phyloP scores from a whole-genome alignment of 257 asterid genomes.

The Cynanchum wilfordii region DNA sequence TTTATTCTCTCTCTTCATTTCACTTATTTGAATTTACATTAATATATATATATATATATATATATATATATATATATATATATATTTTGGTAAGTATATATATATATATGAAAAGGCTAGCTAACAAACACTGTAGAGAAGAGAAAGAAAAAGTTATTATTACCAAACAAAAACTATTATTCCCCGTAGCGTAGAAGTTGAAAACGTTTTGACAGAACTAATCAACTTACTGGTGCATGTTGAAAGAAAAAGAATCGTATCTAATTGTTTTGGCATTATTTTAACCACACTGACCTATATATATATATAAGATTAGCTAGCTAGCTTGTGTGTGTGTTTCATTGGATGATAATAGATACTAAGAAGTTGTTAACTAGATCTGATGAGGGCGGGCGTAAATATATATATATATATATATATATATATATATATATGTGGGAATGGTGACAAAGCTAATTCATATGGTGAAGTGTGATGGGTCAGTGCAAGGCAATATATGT shows the following conservation, averaged over 20 bases:
- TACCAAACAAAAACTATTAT: not conserved
- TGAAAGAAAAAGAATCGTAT: constrained; percentile 3
- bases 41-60: too few species aligned
- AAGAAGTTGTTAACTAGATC: not conserved
- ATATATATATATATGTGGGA: too few species aligned
- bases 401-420: too few species aligned
- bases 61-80: too few species aligned
- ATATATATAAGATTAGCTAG: not conserved
- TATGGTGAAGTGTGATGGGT: constrained; percentile 10
- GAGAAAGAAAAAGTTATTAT: too few species aligned
- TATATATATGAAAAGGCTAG: too few species aligned
- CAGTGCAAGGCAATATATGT: constrained; percentile 37
- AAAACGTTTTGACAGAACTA: not conserved
- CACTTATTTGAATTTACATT: too few species aligned
- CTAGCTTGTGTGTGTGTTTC: not conserved
- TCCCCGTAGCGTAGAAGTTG: not conserved
- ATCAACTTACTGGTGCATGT: not conserved
- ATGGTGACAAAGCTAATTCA: not conserved
- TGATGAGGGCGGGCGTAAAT: not conserved
- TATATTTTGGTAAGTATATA: too few species aligned
- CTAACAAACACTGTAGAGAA: too few species aligned
- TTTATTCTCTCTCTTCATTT: too few species aligned
- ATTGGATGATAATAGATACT: not conserved
- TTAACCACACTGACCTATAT: not conserved
- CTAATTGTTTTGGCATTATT: constrained; percentile 7